Evolutionary conservation across 495 filamentous ascomycete species (phyloP), one percentile per base, ranked within the genome.

Genomic region (Penicillium fimorum): DNA sequence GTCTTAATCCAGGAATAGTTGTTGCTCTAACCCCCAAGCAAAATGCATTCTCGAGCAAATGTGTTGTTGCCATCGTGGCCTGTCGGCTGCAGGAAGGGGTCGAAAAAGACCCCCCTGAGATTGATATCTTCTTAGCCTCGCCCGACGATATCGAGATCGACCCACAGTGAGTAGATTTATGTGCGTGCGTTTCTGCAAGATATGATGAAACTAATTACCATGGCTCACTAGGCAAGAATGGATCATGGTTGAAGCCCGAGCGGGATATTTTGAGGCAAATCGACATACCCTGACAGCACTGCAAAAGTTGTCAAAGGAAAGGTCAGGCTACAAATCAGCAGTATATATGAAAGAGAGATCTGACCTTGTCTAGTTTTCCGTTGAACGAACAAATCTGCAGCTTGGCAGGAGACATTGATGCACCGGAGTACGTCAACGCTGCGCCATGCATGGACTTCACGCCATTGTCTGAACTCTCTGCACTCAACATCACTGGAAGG

Each of bases 231-330:
- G 45, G 29, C 65, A 82, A 40, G 83, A 90, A 61, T 87, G 87
- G 72, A 59, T 92, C 29, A 94, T 96, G 90, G 77, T 94, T 0
- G 89, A 96, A 62, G 76, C 86, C 4, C 76, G 84, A 7, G 68
- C 67, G 5, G 85, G 87, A 4, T 95, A 89, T 62, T 95, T 82
- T 50, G 92, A 96, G 65, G 82, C 88, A 0, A 73, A 79, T 33
- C 80, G 88, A 29, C 85, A 95, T 69, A 84, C 82, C 0, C 75
- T 96, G 72, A 72, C 79, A 27, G 87, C 87, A 27, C 69, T 96
- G 12, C 91, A 96, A 60, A 85, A 84, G 56, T 81, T 92, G 63
- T 81, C 78, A 2, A 58, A 64, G 5, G 82, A 87, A 58, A 74
- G 73, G 82, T 88, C 65, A 71, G 82, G 69, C 6, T n/a, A 5